Conservation (phyloP, 2,329 filamentous ascomycete genomes). For the Fusarium annulatum region DNA sequence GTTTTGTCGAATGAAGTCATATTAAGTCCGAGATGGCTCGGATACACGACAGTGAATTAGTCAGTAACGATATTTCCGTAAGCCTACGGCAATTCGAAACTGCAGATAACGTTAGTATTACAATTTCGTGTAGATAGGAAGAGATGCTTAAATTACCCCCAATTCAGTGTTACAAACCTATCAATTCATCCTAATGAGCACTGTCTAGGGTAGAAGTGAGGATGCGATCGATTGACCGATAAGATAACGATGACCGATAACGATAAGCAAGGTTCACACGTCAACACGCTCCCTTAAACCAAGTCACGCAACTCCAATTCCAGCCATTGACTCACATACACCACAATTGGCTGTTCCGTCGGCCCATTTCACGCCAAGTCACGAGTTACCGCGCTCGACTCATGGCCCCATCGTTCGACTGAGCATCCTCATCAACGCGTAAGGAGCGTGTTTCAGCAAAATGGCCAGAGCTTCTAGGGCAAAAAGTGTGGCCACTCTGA, state of each 20-base stretch:
- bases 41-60: accelerated
- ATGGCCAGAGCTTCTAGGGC: background rate
- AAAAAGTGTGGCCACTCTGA: background rate
- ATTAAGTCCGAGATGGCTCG: accelerated
- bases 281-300: background rate
- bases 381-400: slow-evolving; percentile 37
- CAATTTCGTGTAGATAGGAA: no score
- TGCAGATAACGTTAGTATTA: background rate
- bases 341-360: slow-evolving; percentile 21
- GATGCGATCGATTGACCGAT: accelerated
- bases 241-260: background rate
- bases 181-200: accelerated
- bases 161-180: background rate
- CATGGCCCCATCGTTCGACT: slow-evolving; percentile 21
- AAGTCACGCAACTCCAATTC: background rate
- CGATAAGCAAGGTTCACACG: background rate
- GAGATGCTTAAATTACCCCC: background rate
- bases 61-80: accelerated
- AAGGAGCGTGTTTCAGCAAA: slow-evolving; percentile 21
- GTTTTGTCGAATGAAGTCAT: accelerated
- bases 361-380: slow-evolving; percentile 29
- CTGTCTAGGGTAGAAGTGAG: background rate
- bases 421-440: background rate
- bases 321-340: background rate
- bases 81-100: accelerated